phyloP scores from a whole-genome alignment of 192 early-diverging fungal species.

The Mortierella antarctica region DNA sequence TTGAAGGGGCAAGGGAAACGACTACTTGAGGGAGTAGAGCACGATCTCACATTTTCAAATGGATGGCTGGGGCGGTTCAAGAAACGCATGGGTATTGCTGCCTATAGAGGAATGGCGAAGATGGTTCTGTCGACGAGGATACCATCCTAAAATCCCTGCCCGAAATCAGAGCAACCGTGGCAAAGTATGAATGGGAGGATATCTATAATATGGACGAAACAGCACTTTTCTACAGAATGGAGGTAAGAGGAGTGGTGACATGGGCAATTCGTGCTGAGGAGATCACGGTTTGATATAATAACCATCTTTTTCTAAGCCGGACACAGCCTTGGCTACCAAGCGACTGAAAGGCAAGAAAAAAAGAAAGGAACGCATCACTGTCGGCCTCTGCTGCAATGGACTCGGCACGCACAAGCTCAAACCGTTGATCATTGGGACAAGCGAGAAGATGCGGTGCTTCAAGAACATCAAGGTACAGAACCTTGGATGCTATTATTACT shows the following conservation, averaged over 20 bases:
- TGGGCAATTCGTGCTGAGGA: slow-evolving; percentile 50
- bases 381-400: slow-evolving; percentile 1
- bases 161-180: neutral
- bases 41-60: no score
- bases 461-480: slow-evolving; percentile 7
- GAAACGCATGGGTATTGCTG: no score
- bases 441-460: neutral
- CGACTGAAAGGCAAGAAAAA: slow-evolving; percentile 60
- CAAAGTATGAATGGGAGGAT: slow-evolving; percentile 63
- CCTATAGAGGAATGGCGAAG: no score
- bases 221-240: slow-evolving; percentile 60
- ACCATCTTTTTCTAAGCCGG: slow-evolving; percentile 67
- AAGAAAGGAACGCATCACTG: slow-evolving; percentile 45
- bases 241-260: slow-evolving; percentile 37
- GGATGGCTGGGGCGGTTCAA: no score
- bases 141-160: no score
- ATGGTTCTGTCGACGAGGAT: no score
- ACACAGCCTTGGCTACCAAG: slow-evolving; percentile 53
- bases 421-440: neutral
- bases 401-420: neutral
- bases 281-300: slow-evolving; percentile 44
- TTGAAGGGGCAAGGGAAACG: no score
- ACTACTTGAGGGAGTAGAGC: no score
- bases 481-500: slow-evolving; percentile 60
- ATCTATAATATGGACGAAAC: slow-evolving; percentile 69